Evolutionary conservation across 2,329 filamentous ascomycete genomes (phyloP), one percentile per base, ranked within the genome.

Genomic region (Colletotrichum magnum): DNA sequence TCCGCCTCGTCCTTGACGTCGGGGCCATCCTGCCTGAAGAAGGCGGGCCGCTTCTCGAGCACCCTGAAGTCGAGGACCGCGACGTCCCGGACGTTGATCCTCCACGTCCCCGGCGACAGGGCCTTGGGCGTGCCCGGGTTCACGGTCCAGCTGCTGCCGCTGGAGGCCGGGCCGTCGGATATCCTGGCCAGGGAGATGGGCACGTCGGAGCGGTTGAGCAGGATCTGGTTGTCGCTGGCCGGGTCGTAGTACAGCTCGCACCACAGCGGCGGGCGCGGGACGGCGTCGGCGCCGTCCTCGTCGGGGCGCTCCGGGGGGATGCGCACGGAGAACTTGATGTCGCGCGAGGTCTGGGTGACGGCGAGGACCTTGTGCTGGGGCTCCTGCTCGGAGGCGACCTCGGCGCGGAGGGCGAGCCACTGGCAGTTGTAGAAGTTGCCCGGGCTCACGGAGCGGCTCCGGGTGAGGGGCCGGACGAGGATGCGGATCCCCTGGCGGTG

Each of bases 211-310:
- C 81, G 83, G 76, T 89, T 90, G 59, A 84, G 76, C 28, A 89
- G 82, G 68, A 89, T 87, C 72, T 88, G 83, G 75, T 86, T 85
- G 75, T 89, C 87, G 77, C 87, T 88, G 71, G 83, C 80, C 16
- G 88, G 87, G 75, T 89, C 86, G 72, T 89, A 89, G 73, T 89
- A 89, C 43, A 90, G 79, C 75, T 89, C 87, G 75, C 86, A 89
- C 85, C 85, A 88, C n/a, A 89, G 73, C 5, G 85, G 82, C 16
- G 86, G 86, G 16, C 84, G 79, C 7, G 79, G 76, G 9, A 77
- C 79, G 52, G 82, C 81, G 51, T 78, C 21, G 21, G 21, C 21
- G 21, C 21, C 21, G 21, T 24, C 21, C 21, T 24, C 78, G 66
- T 84, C 81, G 48, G 79, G 77, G 58, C 78, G 80, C 64, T 85